A percentile compares a stretch with the other conserved stretches of the same genome.
These are phyloP conservation scores for Primulina tabacum DNA, from an alignment of 257 asterid genomes.

Conservation along the genomic window DNA sequence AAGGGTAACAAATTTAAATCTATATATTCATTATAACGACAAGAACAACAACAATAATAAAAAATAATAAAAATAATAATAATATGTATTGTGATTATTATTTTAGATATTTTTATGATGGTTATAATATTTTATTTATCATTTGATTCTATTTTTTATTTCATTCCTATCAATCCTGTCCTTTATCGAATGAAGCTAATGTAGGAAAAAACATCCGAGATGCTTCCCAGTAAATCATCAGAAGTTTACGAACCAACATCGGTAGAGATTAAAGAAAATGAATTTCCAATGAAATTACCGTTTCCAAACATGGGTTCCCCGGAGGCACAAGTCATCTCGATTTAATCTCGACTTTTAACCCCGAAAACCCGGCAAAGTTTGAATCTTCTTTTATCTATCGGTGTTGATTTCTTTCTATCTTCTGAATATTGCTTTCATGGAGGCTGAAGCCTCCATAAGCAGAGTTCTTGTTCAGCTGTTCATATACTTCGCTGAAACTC, in stretches of 20 bases:
- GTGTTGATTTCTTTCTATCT: conserved; percentile 2
- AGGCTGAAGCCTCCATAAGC: conserved; percentile 49
- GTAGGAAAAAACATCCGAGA: not conserved
- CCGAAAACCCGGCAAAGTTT: not conserved
- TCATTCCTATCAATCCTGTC: too few relatives aligned
- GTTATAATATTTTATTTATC: too few relatives aligned
- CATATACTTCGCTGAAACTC: conserved; percentile 25
- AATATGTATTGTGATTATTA: too few relatives aligned
- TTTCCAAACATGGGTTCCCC: not conserved
- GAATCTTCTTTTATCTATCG: not conserved
- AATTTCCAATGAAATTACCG: not conserved
- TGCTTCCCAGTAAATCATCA: too few relatives aligned
- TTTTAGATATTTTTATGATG: too few relatives aligned
- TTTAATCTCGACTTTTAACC: not conserved
- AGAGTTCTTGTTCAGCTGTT: conserved; percentile 10
- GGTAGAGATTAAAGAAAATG: too few relatives aligned
- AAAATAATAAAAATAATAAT: too few relatives aligned
- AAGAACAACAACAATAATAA: too few relatives aligned
- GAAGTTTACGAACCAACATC: not conserved
- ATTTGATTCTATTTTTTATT: too few relatives aligned
- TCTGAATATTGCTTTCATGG: conserved; percentile 46
- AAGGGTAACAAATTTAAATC: too few relatives aligned
- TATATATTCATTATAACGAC: too few relatives aligned
- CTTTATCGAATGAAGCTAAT: too few relatives aligned
- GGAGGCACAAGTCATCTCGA: not conserved